Percentiles rank a stretch among this genome's conserved stretches.
These are phyloP conservation scores for Herpetomonas samuelpessoai DNA, from an alignment of 208 protist species.

Conservation along the genomic window DNA sequence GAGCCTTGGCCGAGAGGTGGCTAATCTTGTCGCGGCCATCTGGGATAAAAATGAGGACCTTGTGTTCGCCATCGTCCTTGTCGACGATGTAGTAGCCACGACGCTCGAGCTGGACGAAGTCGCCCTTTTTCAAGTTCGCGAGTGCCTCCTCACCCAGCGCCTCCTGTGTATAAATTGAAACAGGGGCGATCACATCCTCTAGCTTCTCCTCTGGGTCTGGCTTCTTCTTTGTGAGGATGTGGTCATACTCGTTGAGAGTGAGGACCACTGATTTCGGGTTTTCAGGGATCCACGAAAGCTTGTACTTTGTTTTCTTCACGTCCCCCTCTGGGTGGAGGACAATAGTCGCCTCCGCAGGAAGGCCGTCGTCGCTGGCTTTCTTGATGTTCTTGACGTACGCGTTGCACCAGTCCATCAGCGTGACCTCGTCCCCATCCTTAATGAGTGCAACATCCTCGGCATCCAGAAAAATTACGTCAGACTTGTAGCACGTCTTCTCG, in stretches of 20 bases:
- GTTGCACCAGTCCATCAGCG: slow-evolving; percentile 99
- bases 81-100: slow-evolving; percentile 98
- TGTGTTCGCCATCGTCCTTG: slow-evolving; percentile 29
- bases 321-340: slow-evolving; percentile 92
- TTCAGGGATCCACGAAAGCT: slow-evolving; percentile 97
- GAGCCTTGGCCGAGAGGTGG: slow-evolving; percentile 89
- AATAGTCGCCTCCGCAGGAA: slow-evolving; percentile 65
- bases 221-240: slow-evolving; percentile 97
- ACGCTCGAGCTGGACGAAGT: slow-evolving; percentile 97
- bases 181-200: slow-evolving; percentile 90
- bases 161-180: slow-evolving; percentile 77
- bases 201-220: slow-evolving; percentile 93
- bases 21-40: slow-evolving; percentile 91
- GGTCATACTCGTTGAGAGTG: slow-evolving; percentile 93
- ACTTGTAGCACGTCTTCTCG: slow-evolving; percentile 90
- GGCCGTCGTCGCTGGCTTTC: slow-evolving; percentile 21
- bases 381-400: slow-evolving; percentile 84
- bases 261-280: slow-evolving; percentile 68
- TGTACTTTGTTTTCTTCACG: slow-evolving; percentile 98
- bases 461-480: slow-evolving; percentile 91
- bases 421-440: slow-evolving; percentile 96
- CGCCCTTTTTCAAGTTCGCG: slow-evolving; percentile 81
- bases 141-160: slow-evolving; percentile 90
- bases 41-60: slow-evolving; percentile 82
- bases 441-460: slow-evolving; percentile 91